Base-by-base conservation (phyloP, 106 monocot species). In the Xerophyta viscosa region DNA sequence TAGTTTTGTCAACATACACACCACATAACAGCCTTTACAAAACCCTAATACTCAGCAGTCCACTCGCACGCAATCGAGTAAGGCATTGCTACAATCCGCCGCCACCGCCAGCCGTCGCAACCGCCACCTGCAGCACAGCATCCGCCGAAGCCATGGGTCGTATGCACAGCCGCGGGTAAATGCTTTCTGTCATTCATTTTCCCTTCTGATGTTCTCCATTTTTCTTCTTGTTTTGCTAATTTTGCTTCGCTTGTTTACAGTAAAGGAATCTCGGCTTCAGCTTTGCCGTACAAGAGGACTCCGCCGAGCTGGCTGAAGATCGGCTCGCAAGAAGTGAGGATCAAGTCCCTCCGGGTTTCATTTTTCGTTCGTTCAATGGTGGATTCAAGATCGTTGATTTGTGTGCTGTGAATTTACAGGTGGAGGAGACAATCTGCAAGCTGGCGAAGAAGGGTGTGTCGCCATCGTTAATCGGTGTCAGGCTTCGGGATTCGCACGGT, bases 401-500 rank as follows among this genome's bases (percentile, higher is more conserved):
- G 14, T 17, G 0, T 48, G 44, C 5, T 10, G 47, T 12, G 24
- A 25, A 11, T 39, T 31, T 47, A 2, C 22, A 86, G 86, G 82
- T 88, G 24, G 82, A 82, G 27, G 88, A 88, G 47, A 78, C 48
- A 62, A 88, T 88, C 54, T 66, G 64, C 58, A 88, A 82, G 64
- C 72, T 82, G 13, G 88, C 88, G 42, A 88, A 83, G 79, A 88
- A 88, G 69, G 88, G 88, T 0, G 58, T 79, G 75, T 79, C 78
- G 10, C 82, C 88, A 19, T 88, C 82, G 0, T 82, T 82, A 76
- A 88, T 88, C 28, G 88, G 88, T 41, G 88, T 82, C 25, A 72
- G 79, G 37, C 88, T 83, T 45, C 88, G 82, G 69, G 88, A 88
- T 28, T 82, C 82, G 3, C 82, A 83, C 30, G 88, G 88, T 12